These are phyloP conservation scores for Priceomyces castillae DNA, from an alignment of 805 yeast species.

Conservation along the genomic window DNA sequence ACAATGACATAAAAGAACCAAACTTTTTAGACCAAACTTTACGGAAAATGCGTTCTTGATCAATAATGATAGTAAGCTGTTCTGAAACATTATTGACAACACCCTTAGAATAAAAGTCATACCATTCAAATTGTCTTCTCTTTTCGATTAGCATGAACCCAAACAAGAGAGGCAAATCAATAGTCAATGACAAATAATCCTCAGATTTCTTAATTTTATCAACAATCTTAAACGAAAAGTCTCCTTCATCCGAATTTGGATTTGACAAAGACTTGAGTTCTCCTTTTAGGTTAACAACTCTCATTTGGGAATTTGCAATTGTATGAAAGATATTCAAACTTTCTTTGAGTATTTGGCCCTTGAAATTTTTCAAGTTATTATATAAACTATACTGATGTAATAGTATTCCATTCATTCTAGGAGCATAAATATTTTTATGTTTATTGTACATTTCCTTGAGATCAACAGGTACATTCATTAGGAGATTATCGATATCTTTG, in stretches of 20 bases:
- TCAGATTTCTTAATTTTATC: constrained; percentile 30
- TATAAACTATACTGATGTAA: constrained; percentile 33
- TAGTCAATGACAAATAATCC: constrained; percentile 42
- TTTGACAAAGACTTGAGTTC: constrained; percentile 26
- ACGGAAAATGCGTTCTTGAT: constrained; percentile 54
- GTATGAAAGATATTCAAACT: constrained; percentile 25
- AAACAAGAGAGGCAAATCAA: constrained; percentile 68
- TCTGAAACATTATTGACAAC: constrained; percentile 48
- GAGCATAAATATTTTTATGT: constrained; percentile 15
- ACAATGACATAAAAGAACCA: constrained; percentile 36
- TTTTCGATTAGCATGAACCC: constrained; percentile 67
- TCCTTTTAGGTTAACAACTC: constrained; percentile 31
- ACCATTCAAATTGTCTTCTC: constrained; percentile 60
- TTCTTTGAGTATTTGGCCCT: constrained; percentile 18
- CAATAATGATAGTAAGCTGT: constrained; percentile 53
- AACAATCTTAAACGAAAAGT: constrained; percentile 19
- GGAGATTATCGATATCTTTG: constrained; percentile 13
- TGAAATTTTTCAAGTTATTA: constrained; percentile 30
- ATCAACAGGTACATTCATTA: constrained; percentile 5
- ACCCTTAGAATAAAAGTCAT: constrained; percentile 40
- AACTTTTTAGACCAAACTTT: constrained; percentile 64
- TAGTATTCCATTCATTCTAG: constrained; percentile 32
- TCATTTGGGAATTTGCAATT: constrained; percentile 38
- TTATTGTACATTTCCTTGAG: constrained; percentile 22
- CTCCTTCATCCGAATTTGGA: constrained; percentile 9